Conservation (phyloP, 495 filamentous ascomycete species). For the Annulohypoxylon moriforme region DNA sequence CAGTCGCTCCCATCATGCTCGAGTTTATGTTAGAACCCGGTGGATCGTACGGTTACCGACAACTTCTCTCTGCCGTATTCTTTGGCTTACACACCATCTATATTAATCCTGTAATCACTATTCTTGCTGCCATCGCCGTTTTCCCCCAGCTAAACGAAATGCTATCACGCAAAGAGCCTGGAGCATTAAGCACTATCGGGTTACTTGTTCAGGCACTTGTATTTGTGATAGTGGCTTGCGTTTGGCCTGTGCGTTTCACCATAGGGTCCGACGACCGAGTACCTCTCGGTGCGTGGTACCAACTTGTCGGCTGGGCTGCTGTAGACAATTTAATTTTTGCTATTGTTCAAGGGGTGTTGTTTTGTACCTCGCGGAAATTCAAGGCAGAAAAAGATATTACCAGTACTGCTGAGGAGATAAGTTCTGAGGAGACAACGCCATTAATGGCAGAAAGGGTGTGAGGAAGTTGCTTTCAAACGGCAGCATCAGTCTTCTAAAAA, state of each 20-base stretch:
- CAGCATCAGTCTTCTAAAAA: neutral
- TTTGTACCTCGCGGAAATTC: constrained; percentile 2
- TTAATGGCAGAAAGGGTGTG: neutral
- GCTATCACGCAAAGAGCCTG: neutral
- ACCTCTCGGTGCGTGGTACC: constrained; percentile 2
- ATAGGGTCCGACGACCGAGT: neutral
- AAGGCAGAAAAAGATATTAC: neutral
- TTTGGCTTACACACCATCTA: neutral
- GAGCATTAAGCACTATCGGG: neutral
- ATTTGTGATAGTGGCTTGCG: neutral
- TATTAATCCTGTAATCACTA: neutral
- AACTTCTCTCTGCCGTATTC: neutral
- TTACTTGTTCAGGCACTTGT: neutral
- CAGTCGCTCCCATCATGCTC: neutral
- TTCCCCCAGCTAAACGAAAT: constrained; percentile 12
- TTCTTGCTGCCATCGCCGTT: neutral
- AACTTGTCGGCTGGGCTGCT: constrained; percentile 14
- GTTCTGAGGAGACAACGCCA: neutral
- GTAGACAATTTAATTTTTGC: constrained; percentile 6
- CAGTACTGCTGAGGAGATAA: neutral
- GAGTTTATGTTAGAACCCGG: neutral
- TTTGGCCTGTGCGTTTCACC: neutral
- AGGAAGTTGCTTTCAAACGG: neutral
- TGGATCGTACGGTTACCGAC: neutral
- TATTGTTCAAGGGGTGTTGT: constrained; percentile 2